Evolutionary conservation across 2,329 filamentous ascomycete species (phyloP).

Genomic region (Truncatella angustata): DNA sequence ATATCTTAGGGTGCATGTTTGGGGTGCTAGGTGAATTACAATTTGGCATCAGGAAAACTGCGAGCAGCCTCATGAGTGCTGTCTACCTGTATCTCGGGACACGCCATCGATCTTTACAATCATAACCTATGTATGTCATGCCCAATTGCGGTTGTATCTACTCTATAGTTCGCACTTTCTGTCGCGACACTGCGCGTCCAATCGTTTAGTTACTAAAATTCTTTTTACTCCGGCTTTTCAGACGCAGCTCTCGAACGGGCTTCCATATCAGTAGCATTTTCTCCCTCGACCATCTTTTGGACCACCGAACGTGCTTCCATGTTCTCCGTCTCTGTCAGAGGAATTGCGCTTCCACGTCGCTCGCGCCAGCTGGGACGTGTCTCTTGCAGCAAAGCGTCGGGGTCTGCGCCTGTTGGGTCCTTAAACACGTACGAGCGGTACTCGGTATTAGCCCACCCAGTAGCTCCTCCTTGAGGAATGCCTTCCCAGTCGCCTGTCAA

Average conservation of each 20-base stretch:
- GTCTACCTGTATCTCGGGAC: too few species aligned
- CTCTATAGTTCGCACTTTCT: too few species aligned
- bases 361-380: slow-evolving; percentile 46
- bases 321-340: slow-evolving; percentile 45
- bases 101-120: too few species aligned
- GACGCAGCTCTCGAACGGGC: not conserved
- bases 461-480: slow-evolving; percentile 47
- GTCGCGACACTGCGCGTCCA: too few species aligned
- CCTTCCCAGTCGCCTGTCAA: slow-evolving; percentile 79
- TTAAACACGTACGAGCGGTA: slow-evolving; percentile 66
- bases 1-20: too few species aligned
- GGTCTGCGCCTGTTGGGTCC: slow-evolving; percentile 48
- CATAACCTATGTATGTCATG: too few species aligned
- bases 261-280: not conserved
- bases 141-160: too few species aligned
- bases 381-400: slow-evolving; percentile 46
- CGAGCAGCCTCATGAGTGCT: too few species aligned
- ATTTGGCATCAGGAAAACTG: too few species aligned
- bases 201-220: too few species aligned
- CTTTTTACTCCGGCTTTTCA: too few species aligned
- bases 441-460: slow-evolving; percentile 74
- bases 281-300: not conserved
- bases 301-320: slow-evolving; percentile 34
- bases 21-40: too few species aligned
- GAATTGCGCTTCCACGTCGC: slow-evolving; percentile 38